Percentiles rank a stretch among this genome's conserved stretches.
Evolutionary conservation across 306 rosid species (phyloP).

Genomic region (Glycine tomentella): DNA sequence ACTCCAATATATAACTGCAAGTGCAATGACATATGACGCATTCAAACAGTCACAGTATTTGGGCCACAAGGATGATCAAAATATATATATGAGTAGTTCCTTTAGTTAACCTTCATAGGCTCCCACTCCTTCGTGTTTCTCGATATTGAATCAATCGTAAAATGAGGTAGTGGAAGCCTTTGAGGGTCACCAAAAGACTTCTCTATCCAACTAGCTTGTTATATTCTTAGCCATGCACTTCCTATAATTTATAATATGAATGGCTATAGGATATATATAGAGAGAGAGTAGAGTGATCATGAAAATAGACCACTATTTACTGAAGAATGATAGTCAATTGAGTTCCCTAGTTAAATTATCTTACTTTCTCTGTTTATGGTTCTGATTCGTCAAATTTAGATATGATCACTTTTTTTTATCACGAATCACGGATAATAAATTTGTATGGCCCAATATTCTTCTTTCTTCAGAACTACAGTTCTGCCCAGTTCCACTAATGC

Average conservation of each 20-base stretch:
- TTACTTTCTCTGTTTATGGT: conserved; percentile 21
- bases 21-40: no score
- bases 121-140: no score
- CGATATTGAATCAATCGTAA: no score
- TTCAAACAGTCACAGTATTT: no score
- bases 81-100: no score
- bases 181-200: conserved; percentile 24
- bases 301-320: not conserved
- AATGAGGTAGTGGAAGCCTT: conserved; percentile 32
- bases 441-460: not conserved
- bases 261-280: not conserved
- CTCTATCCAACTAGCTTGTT: not conserved
- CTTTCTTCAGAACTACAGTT: not conserved
- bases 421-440: not conserved
- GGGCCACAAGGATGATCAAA: no score
- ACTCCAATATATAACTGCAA: no score
- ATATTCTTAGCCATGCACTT: no score
- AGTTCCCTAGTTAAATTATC: no score
- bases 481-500: not conserved
- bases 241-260: no score
- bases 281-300: not conserved
- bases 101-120: no score
- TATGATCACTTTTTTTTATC: not conserved
- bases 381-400: conserved; percentile 21
- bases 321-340: no score